phyloP scores from a whole-genome alignment of 2,329 filamentous ascomycete genomes.

The Pestalotiopsis sp. region DNA sequence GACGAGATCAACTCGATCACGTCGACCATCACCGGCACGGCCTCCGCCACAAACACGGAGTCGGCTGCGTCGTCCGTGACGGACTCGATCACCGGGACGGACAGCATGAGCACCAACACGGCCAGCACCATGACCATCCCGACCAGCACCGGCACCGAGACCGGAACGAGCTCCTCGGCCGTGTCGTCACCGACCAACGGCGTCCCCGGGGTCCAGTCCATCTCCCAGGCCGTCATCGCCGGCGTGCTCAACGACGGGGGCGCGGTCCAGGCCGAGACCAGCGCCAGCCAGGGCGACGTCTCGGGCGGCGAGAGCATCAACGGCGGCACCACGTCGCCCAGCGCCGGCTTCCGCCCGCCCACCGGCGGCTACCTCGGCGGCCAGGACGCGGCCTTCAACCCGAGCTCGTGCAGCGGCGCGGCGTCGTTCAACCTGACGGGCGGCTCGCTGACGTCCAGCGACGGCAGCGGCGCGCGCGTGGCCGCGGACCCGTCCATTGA shows the following conservation, averaged over 20 bases:
- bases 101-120: not conserved
- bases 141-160: not conserved
- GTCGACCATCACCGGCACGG: not conserved
- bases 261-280: conserved; percentile 5
- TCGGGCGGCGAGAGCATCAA: not conserved
- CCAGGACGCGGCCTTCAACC: conserved; percentile 20
- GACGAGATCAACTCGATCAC: not conserved
- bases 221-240: not conserved
- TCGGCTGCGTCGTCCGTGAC: not conserved
- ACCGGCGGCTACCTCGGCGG: conserved; percentile 24
- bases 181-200: not conserved
- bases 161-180: not conserved
- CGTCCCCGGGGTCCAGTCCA: not conserved
- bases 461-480: conserved; percentile 19
- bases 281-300: not conserved
- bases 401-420: conserved; percentile 24
- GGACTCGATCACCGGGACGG: not conserved
- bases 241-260: not conserved
- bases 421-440: conserved; percentile 23
- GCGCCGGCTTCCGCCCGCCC: not conserved
- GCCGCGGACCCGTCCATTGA: conserved; percentile 19
- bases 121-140: not conserved
- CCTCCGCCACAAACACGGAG: not conserved
- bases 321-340: conserved; percentile 4
- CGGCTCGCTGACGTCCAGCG: conserved; percentile 19